Base-by-base conservation (phyloP, 768 basidiomycete species). In the Boletus subparvulus region DNA sequence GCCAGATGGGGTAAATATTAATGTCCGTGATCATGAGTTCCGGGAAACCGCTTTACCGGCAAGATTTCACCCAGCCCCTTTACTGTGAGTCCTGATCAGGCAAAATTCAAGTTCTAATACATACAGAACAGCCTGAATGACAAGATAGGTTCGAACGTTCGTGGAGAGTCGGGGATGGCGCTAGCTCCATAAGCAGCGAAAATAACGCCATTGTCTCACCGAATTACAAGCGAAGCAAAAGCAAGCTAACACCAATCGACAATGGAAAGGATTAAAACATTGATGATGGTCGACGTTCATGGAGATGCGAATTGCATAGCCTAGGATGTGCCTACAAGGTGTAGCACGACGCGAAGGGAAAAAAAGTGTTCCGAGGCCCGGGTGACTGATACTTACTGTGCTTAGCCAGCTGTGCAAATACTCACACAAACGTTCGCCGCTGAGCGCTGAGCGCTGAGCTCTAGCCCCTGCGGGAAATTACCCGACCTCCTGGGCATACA, bases 101-200 rank as follows among this genome's bases (percentile, higher is more conserved):
- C 26, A 28, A 43, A 11, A 3, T 35, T 17, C 30, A 12, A 4
- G 16, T 35, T 17, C 30, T 28, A 6, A 28, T 33, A 14, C 33
- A 13, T 21, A 32, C 19, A 36, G 17, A n/a, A 24, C 16, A 3
- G 2, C 21, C 21, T 21, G 21, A 21, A 11, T 48, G 46, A 41
- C 53, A 49, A 19, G 10, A 26, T 13, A 4, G 17, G 16, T 17
- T 17, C 43, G 16, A 60, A 54, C 45, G 60, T 55, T 54, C 44
- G 44, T 47, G 10, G 19, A 35, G 10, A 21, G 39, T 41, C 33
- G 35, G 41, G 47, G 17, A 48, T 40, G 21, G 9, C 10, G 16
- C 32, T 33, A 26, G 36, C 33, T 33, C 50, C 33, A 37, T 13
- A 30, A 43, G 39, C 14, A 24, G 49, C 59, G 49, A 44, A 50